These are phyloP conservation scores for Gillenia trifoliata DNA, from an alignment of 306 rosid genomes.

Conservation along the genomic window DNA sequence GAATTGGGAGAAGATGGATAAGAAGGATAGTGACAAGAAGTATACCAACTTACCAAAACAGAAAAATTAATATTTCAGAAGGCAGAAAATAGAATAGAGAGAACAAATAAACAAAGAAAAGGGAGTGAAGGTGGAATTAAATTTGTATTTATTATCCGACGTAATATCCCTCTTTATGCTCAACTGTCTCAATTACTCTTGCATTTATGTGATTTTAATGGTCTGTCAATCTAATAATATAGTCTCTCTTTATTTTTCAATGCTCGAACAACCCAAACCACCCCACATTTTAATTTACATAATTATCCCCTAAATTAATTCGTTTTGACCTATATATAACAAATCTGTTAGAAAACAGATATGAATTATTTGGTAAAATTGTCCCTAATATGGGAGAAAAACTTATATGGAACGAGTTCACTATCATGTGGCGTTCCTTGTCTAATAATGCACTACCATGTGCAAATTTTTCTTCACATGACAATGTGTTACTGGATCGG, in stretches of 20 bases:
- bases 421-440: too few relatives aligned
- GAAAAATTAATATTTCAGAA: background rate
- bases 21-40: background rate
- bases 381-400: background rate
- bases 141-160: slow-evolving; percentile 64
- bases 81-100: slow-evolving; percentile 4
- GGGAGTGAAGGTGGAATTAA: slow-evolving; percentile 30
- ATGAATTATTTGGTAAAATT: slow-evolving; percentile 1
- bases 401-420: too few relatives aligned
- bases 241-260: slow-evolving; percentile 43
- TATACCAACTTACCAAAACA: slow-evolving; percentile 20
- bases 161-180: slow-evolving; percentile 54
- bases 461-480: too few relatives aligned
- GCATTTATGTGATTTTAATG: slow-evolving; percentile 81
- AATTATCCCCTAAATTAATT: slow-evolving; percentile 23
- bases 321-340: slow-evolving; percentile 1
- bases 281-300: slow-evolving; percentile 31
- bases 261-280: slow-evolving; percentile 68
- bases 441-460: too few relatives aligned
- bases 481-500: too few relatives aligned
- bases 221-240: slow-evolving; percentile 45
- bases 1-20: slow-evolving; percentile 21
- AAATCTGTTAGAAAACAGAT: background rate
- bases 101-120: slow-evolving; percentile 11
- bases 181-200: slow-evolving; percentile 77